Percentiles rank a stretch among this genome's conserved stretches.
Conservation (phyloP, 2,329 filamentous ascomycete species). For the Berkeleyomyces basicola region DNA sequence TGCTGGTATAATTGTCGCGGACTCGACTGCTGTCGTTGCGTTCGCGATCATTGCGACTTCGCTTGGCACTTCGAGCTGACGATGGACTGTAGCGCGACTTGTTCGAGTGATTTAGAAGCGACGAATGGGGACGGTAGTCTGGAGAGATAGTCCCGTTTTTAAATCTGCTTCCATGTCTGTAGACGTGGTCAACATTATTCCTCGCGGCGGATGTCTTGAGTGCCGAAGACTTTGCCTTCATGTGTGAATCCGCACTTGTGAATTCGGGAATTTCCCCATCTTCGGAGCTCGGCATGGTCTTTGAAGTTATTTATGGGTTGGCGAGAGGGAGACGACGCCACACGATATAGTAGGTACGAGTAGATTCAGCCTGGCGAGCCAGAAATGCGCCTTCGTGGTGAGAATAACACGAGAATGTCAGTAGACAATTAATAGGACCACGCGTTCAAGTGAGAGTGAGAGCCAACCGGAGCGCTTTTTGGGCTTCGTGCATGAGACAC, state of each 20-base stretch:
- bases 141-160: conserved; percentile 30
- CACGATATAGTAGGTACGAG: background rate
- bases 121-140: conserved; percentile 2
- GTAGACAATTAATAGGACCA: conserved; percentile 6
- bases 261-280: background rate
- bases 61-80: conserved; percentile 33
- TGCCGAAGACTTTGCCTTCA: conserved; percentile 62
- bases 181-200: conserved; percentile 80
- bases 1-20: conserved; percentile 24
- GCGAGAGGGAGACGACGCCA: background rate
- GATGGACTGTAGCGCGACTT: conserved; percentile 14
- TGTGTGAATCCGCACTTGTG: conserved; percentile 17
- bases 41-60: conserved; percentile 46
- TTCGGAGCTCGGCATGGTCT: background rate
- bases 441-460: conserved; percentile 7
- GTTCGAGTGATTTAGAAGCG: background rate
- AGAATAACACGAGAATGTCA: conserved; percentile 8
- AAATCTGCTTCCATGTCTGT: conserved; percentile 39
- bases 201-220: conserved; percentile 45
- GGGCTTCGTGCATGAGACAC: background rate
- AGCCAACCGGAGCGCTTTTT: conserved; percentile 12
- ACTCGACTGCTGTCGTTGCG: conserved; percentile 38
- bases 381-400: background rate
- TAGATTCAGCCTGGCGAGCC: background rate
- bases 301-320: background rate